Evolutionary conservation across 2,329 filamentous ascomycete genomes (phyloP).

Genomic region (Thelonectria discophora): DNA sequence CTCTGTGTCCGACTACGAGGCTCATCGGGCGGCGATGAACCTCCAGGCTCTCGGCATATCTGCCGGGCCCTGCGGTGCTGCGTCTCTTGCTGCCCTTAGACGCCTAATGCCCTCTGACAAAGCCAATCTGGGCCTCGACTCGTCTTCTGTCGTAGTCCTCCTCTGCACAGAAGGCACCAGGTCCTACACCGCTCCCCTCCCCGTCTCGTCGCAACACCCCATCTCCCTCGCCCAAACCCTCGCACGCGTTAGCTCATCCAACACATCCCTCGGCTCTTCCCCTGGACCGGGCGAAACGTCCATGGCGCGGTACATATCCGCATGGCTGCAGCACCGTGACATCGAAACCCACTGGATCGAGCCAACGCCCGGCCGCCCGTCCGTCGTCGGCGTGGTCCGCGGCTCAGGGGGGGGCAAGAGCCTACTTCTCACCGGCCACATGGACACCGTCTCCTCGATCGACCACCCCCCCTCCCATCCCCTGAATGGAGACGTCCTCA

Average conservation of each 20-base stretch:
- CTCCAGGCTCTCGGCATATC: conserved; percentile 57
- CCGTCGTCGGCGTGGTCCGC: conserved; percentile 57
- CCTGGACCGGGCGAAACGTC: conserved; percentile 56
- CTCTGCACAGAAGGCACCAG: conserved; percentile 69
- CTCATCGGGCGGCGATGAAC: conserved; percentile 65
- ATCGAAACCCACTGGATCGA: conserved; percentile 62
- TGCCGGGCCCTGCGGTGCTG: conserved; percentile 71
- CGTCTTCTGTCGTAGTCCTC: conserved; percentile 68
- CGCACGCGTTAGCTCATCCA: conserved; percentile 60
- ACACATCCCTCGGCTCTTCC: conserved; percentile 51
- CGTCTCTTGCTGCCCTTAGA: conserved; percentile 64
- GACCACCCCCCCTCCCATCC: conserved; percentile 58
- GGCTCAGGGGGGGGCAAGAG: conserved; percentile 58
- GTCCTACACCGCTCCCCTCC: conserved; percentile 57
- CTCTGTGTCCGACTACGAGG: conserved; percentile 68
- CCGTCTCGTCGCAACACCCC: conserved; percentile 53
- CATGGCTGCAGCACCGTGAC: conserved; percentile 61
- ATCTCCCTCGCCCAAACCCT: conserved; percentile 55
- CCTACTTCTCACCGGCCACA: conserved; percentile 63
- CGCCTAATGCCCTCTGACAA: conserved; percentile 52
- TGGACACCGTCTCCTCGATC: conserved; percentile 59
- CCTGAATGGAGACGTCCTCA: conserved; percentile 50
- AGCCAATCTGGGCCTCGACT: conserved; percentile 48
- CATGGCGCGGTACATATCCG: conserved; percentile 56
- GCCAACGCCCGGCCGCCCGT: conserved; percentile 56